Evolutionary conservation across 768 basidiomycete genomes (phyloP).

Genomic region (Russula abietina): DNA sequence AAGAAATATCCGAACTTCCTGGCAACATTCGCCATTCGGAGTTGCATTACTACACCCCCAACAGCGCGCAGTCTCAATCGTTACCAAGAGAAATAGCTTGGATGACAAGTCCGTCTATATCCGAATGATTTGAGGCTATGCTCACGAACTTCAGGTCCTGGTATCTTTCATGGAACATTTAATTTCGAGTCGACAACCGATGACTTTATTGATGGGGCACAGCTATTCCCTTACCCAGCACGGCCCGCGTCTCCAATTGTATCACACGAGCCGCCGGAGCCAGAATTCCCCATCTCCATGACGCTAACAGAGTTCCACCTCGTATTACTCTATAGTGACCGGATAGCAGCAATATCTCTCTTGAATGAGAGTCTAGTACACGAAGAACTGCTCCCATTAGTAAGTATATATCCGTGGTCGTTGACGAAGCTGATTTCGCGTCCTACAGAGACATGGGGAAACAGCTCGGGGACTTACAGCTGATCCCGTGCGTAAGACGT

Average conservation of each 20-base stretch:
- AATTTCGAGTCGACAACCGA: conserved; percentile 65
- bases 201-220: conserved; percentile 69
- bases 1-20: conserved; percentile 89
- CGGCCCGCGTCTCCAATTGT: conserved; percentile 32
- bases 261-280: conserved; percentile 21
- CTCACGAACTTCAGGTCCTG: conserved; percentile 50
- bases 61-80: conserved; percentile 62
- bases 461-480: conserved; percentile 66
- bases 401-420: conserved; percentile 34
- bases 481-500: conserved; percentile 84
- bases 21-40: conserved; percentile 71
- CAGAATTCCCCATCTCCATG: conserved; percentile 63
- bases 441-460: conserved; percentile 65
- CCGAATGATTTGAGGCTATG: background rate
- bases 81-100: conserved; percentile 77
- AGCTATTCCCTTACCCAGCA: conserved; percentile 72
- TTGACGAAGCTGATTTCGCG: background rate
- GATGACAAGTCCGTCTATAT: conserved; percentile 69
- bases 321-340: conserved; percentile 73
- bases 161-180: conserved; percentile 80
- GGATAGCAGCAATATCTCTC: conserved; percentile 69
- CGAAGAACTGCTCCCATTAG: conserved; percentile 78
- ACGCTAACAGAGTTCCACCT: conserved; percentile 91
- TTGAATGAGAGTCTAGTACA: conserved; percentile 78
- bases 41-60: conserved; percentile 70